Evolutionary conservation across 345 rosid genomes (phyloP).

Genomic region (Limnanthes douglasii): DNA sequence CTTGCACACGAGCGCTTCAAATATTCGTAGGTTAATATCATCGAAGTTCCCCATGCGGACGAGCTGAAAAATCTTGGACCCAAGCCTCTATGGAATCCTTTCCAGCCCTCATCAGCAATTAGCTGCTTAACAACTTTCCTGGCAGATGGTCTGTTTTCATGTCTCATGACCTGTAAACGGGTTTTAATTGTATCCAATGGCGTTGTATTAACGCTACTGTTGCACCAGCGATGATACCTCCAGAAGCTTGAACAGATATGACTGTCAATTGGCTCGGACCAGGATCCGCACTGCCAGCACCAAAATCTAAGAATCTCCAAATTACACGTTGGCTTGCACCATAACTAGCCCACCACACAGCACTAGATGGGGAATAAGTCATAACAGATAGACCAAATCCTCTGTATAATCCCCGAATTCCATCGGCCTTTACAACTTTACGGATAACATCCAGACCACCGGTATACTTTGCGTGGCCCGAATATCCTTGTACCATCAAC

Average conservation of each 20-base stretch:
- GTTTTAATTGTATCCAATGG: constrained; percentile 96
- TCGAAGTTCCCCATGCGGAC: constrained; percentile 99
- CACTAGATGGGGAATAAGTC: constrained; percentile 96
- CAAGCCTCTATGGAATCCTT: constrained; percentile 78
- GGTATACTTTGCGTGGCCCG: constrained; percentile 69
- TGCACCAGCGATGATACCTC: constrained; percentile 94
- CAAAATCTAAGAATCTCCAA: constrained; percentile 71
- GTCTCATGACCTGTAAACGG: constrained; percentile 91
- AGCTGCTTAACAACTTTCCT: constrained; percentile 51
- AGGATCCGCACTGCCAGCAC: constrained; percentile 22
- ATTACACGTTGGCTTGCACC: constrained; percentile 93
- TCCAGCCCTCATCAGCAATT: constrained; percentile 88
- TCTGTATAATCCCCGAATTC: constrained; percentile 77
- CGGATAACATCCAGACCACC: constrained; percentile 94
- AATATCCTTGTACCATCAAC: constrained; percentile 98
- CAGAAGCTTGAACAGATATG: constrained; percentile 70
- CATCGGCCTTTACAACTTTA: constrained; percentile 62
- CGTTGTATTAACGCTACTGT: constrained; percentile 86
- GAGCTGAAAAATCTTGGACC: constrained; percentile 96
- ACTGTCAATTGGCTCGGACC: constrained; percentile 37
- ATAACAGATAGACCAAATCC: constrained; percentile 90
- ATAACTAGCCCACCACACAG: constrained; percentile 99
- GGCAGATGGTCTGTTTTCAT: constrained; percentile 59
- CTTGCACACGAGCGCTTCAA: no score
- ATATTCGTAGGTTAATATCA: constrained; percentile 94